phyloP scores from a whole-genome alignment of 2,329 filamentous ascomycete species.

The Aspergillus spinulosporus region DNA sequence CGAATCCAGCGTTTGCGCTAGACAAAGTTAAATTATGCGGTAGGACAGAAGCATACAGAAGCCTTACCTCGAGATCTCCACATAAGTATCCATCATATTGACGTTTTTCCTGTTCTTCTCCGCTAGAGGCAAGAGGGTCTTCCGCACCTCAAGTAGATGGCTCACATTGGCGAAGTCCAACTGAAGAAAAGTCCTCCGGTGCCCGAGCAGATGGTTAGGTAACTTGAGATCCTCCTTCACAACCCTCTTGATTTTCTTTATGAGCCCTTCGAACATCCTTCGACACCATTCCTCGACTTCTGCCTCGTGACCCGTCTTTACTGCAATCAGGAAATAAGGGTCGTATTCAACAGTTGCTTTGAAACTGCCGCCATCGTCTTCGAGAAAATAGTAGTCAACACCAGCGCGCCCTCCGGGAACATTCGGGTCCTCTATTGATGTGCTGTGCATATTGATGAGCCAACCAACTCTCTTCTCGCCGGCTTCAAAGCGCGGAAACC shows the following conservation, averaged over 20 bases:
- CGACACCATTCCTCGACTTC: slow-evolving; percentile 95
- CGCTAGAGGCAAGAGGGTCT: slow-evolving; percentile 82
- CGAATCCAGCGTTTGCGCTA: slow-evolving; percentile 77
- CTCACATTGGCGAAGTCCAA: slow-evolving; percentile 83
- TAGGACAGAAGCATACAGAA: background rate
- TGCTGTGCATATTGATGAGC: slow-evolving; percentile 94
- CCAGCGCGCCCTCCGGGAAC: slow-evolving; percentile 81
- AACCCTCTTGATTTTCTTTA: slow-evolving; percentile 74
- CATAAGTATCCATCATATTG: slow-evolving; percentile 97
- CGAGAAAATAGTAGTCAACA: slow-evolving; percentile 96
- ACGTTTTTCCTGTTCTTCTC: slow-evolving; percentile 96
- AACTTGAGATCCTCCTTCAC: slow-evolving; percentile 93
- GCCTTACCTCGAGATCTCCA: slow-evolving; percentile 79
- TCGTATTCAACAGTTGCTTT: slow-evolving; percentile 97
- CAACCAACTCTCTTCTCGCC: slow-evolving; percentile 84
- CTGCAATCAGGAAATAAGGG: slow-evolving; percentile 91
- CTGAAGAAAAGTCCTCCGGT: slow-evolving; percentile 83
- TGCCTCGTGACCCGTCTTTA: slow-evolving; percentile 80
- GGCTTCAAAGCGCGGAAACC: slow-evolving; percentile 87
- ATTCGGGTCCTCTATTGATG: slow-evolving; percentile 79
- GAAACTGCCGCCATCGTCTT: slow-evolving; percentile 84
- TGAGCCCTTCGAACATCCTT: slow-evolving; percentile 75
- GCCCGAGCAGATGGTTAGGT: slow-evolving; percentile 94
- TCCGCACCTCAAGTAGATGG: slow-evolving; percentile 81
- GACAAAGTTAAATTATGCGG: slow-evolving; percentile 28